phyloP scores from a whole-genome alignment of 1,284 basidiomycete genomes.

The Cutaneotrichosporon dermatis region DNA sequence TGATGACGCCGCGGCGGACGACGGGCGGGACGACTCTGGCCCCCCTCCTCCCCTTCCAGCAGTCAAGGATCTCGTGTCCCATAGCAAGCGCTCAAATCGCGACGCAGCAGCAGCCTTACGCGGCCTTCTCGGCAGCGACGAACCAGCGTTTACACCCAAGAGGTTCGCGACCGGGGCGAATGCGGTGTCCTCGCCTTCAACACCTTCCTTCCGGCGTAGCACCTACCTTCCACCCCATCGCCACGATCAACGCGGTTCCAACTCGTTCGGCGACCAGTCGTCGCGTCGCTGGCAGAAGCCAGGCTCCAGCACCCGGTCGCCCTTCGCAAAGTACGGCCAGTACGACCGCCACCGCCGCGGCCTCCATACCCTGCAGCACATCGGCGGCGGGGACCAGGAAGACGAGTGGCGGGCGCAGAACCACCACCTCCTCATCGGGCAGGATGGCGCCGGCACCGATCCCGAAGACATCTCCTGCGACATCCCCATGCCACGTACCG shows the following conservation, averaged over 20 bases:
- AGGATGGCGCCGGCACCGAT: neutral
- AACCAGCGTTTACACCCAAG: no score
- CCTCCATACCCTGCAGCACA: neutral
- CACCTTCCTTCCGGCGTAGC: no score
- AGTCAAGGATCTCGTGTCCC: neutral
- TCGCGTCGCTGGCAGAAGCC: no score
- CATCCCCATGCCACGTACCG: slow-evolving; percentile 17
- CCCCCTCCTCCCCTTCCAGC: neutral
- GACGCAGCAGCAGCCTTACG: neutral
- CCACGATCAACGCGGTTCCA: no score
- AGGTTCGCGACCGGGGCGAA: no score
- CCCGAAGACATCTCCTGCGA: neutral
- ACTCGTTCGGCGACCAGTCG: no score
- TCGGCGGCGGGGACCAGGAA: neutral
- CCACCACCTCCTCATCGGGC: slow-evolving; percentile 7
- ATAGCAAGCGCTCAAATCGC: neutral
- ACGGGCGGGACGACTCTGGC: no score
- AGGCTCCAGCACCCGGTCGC: no score
- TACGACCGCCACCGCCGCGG: neutral
- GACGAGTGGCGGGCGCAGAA: slow-evolving; percentile 5
- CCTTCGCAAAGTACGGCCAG: neutral
- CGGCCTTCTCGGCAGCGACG: neutral
- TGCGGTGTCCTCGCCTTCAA: no score
- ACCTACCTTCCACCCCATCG: no score
- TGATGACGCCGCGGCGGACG: no score